Percentiles rank a stretch among this genome's conserved stretches.
Conservation (phyloP, 1,284 basidiomycete genomes). For the Cryptococcus jaspeensis region DNA sequence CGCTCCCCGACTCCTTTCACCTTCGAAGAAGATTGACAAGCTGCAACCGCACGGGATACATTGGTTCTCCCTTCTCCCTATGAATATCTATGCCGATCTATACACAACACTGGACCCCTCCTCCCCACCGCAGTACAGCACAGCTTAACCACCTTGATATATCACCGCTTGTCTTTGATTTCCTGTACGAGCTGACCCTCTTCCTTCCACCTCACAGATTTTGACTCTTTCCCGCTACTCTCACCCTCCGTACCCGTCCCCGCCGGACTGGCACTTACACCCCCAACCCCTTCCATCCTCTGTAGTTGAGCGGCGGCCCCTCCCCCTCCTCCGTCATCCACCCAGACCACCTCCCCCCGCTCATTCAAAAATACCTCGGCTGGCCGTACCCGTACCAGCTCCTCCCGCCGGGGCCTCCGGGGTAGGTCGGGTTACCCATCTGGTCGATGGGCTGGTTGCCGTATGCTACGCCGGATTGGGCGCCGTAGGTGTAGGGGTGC, state of each 20-base stretch:
- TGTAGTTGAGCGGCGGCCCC: not conserved
- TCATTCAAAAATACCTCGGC: constrained; percentile 18
- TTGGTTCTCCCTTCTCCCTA: too few relatives aligned
- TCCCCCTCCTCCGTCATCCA: not conserved
- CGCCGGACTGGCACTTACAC: not conserved
- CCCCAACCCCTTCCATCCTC: not conserved
- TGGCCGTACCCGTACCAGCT: constrained; percentile 35
- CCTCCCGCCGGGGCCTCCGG: constrained; percentile 22
- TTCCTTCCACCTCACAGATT: constrained; percentile 5
- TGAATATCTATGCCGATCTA: too few relatives aligned
- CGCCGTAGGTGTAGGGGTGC: constrained; percentile 41
- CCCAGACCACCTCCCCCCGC: not conserved
- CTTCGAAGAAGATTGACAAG: too few relatives aligned
- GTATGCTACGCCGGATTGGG: constrained; percentile 34
- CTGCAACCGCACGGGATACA: too few relatives aligned
- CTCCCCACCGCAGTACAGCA: too few relatives aligned
- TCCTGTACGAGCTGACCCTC: not conserved
- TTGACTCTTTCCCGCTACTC: not conserved
- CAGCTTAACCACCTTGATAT: too few relatives aligned
- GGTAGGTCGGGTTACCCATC: constrained; percentile 37
- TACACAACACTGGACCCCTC: too few relatives aligned
- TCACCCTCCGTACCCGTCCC: too few relatives aligned
- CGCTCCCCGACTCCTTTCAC: too few relatives aligned
- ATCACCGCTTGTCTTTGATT: too few relatives aligned
- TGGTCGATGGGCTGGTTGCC: constrained; percentile 38